phyloP scores from a whole-genome alignment of 2,329 filamentous ascomycete genomes.

The Helminthosporium solani region DNA sequence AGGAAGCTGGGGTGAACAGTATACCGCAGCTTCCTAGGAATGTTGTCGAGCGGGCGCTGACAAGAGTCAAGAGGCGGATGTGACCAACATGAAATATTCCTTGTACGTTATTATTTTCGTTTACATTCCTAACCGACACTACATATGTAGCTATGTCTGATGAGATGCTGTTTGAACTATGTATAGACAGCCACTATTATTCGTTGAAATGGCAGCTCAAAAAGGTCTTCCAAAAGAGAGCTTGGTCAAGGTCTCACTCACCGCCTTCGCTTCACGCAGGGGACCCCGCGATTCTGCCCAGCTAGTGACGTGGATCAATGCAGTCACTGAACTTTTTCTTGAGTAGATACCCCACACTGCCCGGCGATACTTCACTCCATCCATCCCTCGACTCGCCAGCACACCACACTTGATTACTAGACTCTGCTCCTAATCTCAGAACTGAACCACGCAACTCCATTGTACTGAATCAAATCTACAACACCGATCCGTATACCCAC shows the following conservation, averaged over 20 bases:
- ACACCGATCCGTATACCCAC: background rate
- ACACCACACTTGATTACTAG: background rate
- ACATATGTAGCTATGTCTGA: too few species aligned
- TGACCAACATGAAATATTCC: slow-evolving; percentile 14
- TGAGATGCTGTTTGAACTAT: too few species aligned
- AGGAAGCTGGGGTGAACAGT: slow-evolving; percentile 23
- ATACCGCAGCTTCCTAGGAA: slow-evolving; percentile 39
- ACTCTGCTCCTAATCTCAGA: background rate
- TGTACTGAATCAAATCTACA: too few species aligned
- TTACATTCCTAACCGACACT: too few species aligned
- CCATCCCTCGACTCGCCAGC: background rate
- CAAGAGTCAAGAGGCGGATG: slow-evolving; percentile 40
- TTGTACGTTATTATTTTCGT: background rate
- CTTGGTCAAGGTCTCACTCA: too few species aligned
- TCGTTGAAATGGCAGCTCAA: too few species aligned
- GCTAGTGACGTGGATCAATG: slow-evolving; percentile 2
- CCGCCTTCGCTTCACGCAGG: slow-evolving; percentile 1
- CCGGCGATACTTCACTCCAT: too few species aligned
- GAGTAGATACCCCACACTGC: background rate
- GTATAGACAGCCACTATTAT: too few species aligned
- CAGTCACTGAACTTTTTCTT: slow-evolving; percentile 5
- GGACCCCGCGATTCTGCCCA: slow-evolving; percentile 7
- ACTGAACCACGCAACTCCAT: too few species aligned
- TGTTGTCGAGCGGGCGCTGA: slow-evolving; percentile 38
- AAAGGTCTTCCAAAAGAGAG: too few species aligned